Evolutionary conservation across 345 rosid species (phyloP), one percentile per base, ranked within the genome.

Genomic region (Clarkia xantiana): DNA sequence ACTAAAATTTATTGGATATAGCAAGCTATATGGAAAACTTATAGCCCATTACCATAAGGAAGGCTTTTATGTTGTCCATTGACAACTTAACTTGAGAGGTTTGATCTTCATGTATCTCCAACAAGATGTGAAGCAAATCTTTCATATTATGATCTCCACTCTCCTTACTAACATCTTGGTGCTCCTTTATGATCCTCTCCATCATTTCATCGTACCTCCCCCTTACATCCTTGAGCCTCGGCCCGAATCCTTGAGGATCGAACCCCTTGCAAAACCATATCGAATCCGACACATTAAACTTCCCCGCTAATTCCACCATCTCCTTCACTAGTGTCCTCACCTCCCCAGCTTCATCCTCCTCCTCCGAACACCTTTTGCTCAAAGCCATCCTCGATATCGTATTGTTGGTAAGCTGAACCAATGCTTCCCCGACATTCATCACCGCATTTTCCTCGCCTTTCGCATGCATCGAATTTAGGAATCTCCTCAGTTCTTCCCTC

Each of bases 141-240:
- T 64, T 73, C 36, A 3, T 29, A 4, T 29, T 10, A 29, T n/a
- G n/a, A n/a, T n/a, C n/a, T n/a, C 9, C 8, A 29, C 7, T 29
- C 36, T 29, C 4, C 36, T 29, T 29, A 7, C 36, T 29, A 29
- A 5, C 36, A 29, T 29, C 8, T 2, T 29, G 75, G 38, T 78
- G 94, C 66, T 83, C 78, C 62, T 62, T 51, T n/a, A 83, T 73
- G 58, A 79, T 77, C 62, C 66, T 76, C 60, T 83, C 96, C 66
- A 86, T 78, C 70, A 83, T 56, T 15, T 42, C 53, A 52, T 79
- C 96, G 40, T 71, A 83, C 51, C 61, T 75, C 11, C 67, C 76
- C 11, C 84, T 53, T 22, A 68, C 90, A 48, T 69, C 72, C 73
- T 75, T 66, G 2, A 86, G 72, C 67, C 74, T 75, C 62, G 66